Evolutionary conservation across 2,329 filamentous ascomycete species (phyloP).

Genomic region (Trichoderma afroharzianum): DNA sequence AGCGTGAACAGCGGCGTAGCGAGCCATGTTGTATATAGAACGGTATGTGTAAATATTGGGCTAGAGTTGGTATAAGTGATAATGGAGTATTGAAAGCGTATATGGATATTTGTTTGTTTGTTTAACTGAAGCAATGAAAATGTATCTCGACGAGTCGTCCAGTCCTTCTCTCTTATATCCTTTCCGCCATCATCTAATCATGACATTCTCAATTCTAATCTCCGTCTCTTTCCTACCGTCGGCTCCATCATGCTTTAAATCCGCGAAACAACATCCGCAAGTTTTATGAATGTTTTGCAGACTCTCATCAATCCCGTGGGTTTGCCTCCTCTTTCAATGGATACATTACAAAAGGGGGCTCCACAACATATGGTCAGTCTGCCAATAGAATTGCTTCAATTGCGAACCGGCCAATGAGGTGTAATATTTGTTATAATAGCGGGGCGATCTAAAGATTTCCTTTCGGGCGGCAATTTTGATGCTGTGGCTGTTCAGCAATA

Average conservation of each 20-base stretch:
- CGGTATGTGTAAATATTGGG: background rate
- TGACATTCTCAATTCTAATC: background rate
- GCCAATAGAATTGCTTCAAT: background rate
- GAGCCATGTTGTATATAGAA: background rate
- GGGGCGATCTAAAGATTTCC: background rate
- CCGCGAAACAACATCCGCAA: background rate
- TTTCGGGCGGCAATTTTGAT: background rate
- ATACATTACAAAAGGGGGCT: background rate
- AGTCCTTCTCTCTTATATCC: background rate
- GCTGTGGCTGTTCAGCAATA: background rate
- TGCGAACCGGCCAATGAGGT: conserved; percentile 6
- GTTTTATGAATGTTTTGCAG: background rate
- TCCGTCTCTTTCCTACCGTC: background rate
- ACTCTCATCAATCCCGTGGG: background rate
- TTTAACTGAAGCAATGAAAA: background rate
- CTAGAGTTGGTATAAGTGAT: too few species aligned
- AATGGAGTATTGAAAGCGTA: background rate
- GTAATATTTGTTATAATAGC: background rate
- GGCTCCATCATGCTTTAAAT: conserved; percentile 7
- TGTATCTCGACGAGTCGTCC: background rate
- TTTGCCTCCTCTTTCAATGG: background rate
- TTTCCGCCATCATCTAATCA: background rate
- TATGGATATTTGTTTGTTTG: background rate
- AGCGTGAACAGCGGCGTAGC: conserved; percentile 33
- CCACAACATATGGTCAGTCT: background rate